Evolutionary conservation across 805 yeast genomes (phyloP).

Genomic region (Hanseniaspora taiwanica): DNA sequence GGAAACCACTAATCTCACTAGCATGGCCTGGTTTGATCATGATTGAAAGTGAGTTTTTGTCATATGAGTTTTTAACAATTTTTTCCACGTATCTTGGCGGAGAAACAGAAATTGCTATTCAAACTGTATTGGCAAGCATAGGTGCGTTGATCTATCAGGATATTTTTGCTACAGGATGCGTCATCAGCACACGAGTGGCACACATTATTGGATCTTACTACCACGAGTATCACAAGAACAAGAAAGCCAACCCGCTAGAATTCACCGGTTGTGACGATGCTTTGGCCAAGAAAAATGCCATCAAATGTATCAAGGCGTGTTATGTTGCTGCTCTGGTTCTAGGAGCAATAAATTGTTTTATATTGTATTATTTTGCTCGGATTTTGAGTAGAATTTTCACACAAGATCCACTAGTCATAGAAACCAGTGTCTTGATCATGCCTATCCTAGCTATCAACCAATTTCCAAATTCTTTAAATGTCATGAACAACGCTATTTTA

Average conservation of each 20-base stretch:
- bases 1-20: slow-evolving; percentile 26
- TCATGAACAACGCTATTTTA: slow-evolving; percentile 58
- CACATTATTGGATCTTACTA: slow-evolving; percentile 33
- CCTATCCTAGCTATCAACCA: slow-evolving; percentile 58
- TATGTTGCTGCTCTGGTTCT: slow-evolving; percentile 24
- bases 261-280: no score
- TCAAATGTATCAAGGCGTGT: slow-evolving; percentile 29
- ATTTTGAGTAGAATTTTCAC: slow-evolving; percentile 49
- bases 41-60: slow-evolving; percentile 43
- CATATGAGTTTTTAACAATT: slow-evolving; percentile 44
- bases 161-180: slow-evolving; percentile 47
- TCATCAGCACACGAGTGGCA: slow-evolving; percentile 43
- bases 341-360: slow-evolving; percentile 29
- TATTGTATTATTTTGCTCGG: slow-evolving; percentile 33
- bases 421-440: slow-evolving; percentile 38
- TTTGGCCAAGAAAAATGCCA: slow-evolving; percentile 15
- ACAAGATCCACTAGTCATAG: slow-evolving; percentile 42
- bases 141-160: slow-evolving; percentile 40
- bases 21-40: slow-evolving; percentile 42
- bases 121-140: slow-evolving; percentile 39
- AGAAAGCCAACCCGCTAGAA: neutral
- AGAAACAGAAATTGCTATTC: slow-evolving; percentile 43
- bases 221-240: neutral
- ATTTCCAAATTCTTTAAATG: slow-evolving; percentile 55
- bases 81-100: slow-evolving; percentile 41